Conservation (phyloP, 1,284 basidiomycete species). For the Irpex sp. region DNA sequence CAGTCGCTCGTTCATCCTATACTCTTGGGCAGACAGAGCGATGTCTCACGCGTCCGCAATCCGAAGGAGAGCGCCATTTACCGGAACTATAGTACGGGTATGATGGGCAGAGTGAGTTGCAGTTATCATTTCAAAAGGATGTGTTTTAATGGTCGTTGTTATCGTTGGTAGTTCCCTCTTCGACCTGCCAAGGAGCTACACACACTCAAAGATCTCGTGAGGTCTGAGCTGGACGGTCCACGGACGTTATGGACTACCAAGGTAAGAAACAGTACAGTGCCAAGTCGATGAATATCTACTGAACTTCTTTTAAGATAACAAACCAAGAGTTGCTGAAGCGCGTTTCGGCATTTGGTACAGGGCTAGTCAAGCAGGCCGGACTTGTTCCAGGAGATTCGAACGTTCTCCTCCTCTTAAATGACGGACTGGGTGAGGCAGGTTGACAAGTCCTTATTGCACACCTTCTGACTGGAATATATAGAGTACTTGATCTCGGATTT, state of each 20-base stretch:
- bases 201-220: slow-evolving; percentile 60
- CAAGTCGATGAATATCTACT: neutral
- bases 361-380: slow-evolving; percentile 53
- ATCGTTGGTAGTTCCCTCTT: slow-evolving; percentile 53
- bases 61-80: slow-evolving; percentile 73
- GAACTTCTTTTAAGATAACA: slow-evolving; percentile 45
- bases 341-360: slow-evolving; percentile 60
- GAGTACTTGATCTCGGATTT: slow-evolving; percentile 75
- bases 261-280: slow-evolving; percentile 36
- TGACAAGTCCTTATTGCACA: neutral
- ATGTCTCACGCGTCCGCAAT: slow-evolving; percentile 72
- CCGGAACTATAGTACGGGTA: slow-evolving; percentile 76
- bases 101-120: slow-evolving; percentile 65
- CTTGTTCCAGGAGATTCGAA: slow-evolving; percentile 58
- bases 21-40: slow-evolving; percentile 75
- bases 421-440: slow-evolving; percentile 54
- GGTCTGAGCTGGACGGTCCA: slow-evolving; percentile 55
- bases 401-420: slow-evolving; percentile 68
- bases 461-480: slow-evolving; percentile 24
- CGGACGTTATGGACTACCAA: slow-evolving; percentile 74
- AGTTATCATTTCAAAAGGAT: neutral
- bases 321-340: slow-evolving; percentile 63
- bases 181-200: slow-evolving; percentile 65
- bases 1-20: slow-evolving; percentile 80
- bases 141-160: neutral